Percentiles rank a stretch among this genome's conserved stretches.
Conservation (phyloP, 2,329 filamentous ascomycete species). For the Cyclaneusma minus region DNA sequence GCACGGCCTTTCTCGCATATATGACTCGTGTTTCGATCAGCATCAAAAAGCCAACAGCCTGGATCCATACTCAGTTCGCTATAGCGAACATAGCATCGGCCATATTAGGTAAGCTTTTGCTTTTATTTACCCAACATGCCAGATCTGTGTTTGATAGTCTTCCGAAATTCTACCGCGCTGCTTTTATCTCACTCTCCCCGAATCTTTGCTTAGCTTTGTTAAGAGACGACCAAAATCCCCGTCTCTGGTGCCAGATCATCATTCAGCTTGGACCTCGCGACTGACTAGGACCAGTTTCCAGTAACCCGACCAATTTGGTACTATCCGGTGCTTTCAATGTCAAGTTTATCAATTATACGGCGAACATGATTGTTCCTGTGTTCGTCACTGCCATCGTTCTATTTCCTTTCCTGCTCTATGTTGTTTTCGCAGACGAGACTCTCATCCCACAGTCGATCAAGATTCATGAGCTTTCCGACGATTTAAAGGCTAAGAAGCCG, state of each 20-base stretch:
- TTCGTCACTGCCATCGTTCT: conserved; percentile 50
- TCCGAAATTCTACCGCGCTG: too few relatives aligned
- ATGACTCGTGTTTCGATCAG: conserved; percentile 64
- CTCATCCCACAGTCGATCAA: conserved; percentile 51
- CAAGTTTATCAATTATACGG: conserved; percentile 58
- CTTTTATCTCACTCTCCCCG: too few relatives aligned
- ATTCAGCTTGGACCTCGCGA: too few relatives aligned
- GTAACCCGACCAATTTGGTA: conserved; percentile 63
- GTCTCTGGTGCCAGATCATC: too few relatives aligned
- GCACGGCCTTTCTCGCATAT: conserved; percentile 60
- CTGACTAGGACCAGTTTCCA: too few relatives aligned
- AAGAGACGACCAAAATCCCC: too few relatives aligned
- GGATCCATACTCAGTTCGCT: conserved; percentile 60
- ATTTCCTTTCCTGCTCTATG: conserved; percentile 54
- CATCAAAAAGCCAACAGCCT: conserved; percentile 53
- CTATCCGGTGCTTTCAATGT: conserved; percentile 58
- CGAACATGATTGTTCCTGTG: conserved; percentile 64
- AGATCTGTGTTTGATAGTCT: too few relatives aligned
- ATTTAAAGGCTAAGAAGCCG: conserved; percentile 36
- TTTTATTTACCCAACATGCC: too few relatives aligned
- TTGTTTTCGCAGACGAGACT: conserved; percentile 47
- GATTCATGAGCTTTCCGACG: conserved; percentile 50
- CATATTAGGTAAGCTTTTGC: too few relatives aligned
- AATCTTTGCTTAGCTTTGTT: too few relatives aligned
- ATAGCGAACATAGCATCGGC: conserved; percentile 61